Evolutionary conservation across 75 land plant species (phyloP), one percentile per base, ranked within the genome.

Genomic region (Azolla pinnata): DNA sequence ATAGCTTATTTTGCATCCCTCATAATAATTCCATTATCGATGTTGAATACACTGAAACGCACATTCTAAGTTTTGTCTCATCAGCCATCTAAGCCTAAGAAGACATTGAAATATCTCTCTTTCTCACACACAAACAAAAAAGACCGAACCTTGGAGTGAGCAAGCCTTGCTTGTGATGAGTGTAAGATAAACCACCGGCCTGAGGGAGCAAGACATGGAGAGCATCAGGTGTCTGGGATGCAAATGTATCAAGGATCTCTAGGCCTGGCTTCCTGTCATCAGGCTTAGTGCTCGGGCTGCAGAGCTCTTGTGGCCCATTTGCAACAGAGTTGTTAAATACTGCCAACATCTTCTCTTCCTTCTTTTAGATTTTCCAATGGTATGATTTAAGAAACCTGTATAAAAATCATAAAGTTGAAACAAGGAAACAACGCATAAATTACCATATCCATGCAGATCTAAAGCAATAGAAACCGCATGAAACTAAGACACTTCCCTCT

Each of bases 141-240:
- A n/a, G n/a, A n/a, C n/a, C n/a, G n/a, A n/a, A 89, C 96, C 96
- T 82, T n/a, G 96, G 96, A 0, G 75, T 69, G 28, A 89, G 70
- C 26, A 83, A 83, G 33, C 72, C 82, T 45, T 82, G 82, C 57
- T 65, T 71, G 2, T 70, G 50, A 19, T 80, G 40, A 28, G 86
- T 66, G 66, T 82, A 80, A 7, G 82, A 73, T 57, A 89, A 60
- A 57, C 73, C 21, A 18, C 86, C 80, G 31, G 68, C 33, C 25
- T 77, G 51, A 35, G 71, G 83, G 17, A 89, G 73, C 51, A 70
- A 69, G 33, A 89, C 40, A 35, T 54, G 53, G 50, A 85, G 71
- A 4, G 86, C 65, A 4, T 71, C 76, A 4, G 75, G 69, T 33
- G 60, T 59, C 1, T 69, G 33, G 3, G 63, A 29, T 14, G 69